Evolutionary conservation across 1,284 basidiomycete genomes (phyloP).

Genomic region (Malassezia furfur): DNA sequence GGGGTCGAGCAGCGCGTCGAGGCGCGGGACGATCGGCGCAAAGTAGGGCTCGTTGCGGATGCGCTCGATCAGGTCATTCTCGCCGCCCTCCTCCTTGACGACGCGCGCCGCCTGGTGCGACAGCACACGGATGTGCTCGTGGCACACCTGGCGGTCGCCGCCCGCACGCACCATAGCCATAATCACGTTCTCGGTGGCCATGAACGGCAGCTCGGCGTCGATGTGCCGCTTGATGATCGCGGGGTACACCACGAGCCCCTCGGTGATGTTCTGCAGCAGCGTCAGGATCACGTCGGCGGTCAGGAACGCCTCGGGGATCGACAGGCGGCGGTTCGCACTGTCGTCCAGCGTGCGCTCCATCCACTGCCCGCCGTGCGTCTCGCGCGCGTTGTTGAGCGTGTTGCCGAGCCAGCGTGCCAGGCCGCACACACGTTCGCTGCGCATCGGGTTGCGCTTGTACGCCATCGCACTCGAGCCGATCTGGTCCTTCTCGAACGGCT

Average conservation of each 20-base stretch:
- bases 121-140: conserved; percentile 90
- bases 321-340: conserved; percentile 89
- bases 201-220: conserved; percentile 91
- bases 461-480: conserved; percentile 94
- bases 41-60: conserved; percentile 63
- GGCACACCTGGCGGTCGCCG: conserved; percentile 90
- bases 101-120: conserved; percentile 89
- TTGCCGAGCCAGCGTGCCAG: conserved; percentile 70
- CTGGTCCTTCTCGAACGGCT: conserved; percentile 97
- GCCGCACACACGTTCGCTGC: conserved; percentile 91
- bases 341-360: conserved; percentile 48
- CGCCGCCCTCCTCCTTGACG: conserved; percentile 86
- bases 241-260: conserved; percentile 95
- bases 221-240: conserved; percentile 86
- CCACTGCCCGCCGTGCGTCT: conserved; percentile 51
- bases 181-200: conserved; percentile 91
- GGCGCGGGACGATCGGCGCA: conserved; percentile 52
- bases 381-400: conserved; percentile 37
- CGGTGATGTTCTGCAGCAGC: conserved; percentile 89
- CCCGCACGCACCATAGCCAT: conserved; percentile 94
- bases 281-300: conserved; percentile 93
- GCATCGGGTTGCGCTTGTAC: conserved; percentile 99
- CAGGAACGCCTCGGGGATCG: conserved; percentile 91
- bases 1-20: conserved; percentile 49
- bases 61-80: conserved; percentile 91